Evolutionary conservation across 2,329 filamentous ascomycete genomes (phyloP), one percentile per base, ranked within the genome.

Genomic region (Fusarium sp.): DNA sequence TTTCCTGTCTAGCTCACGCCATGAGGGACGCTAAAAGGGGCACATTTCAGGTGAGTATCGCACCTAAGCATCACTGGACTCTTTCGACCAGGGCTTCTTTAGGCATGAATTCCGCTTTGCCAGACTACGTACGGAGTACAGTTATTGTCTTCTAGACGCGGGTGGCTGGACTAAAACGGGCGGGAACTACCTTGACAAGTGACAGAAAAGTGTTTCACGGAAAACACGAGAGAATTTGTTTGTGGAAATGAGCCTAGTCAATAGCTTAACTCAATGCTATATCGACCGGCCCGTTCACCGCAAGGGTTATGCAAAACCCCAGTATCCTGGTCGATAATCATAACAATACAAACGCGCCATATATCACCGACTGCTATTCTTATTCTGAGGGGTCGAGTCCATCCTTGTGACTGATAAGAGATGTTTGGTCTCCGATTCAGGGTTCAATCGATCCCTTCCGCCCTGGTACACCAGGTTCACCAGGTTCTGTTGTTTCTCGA

Each of bases 1-100:
- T 42, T 40, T 38, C 11, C 46, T 26, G 46, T 46, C 51, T 73
- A 71, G 70, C 66, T 65, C 70, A 70, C 68, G 63, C 70, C 68
- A 73, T 56, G 21, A 50, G 44, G 49, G 42, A n/a, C 61, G 56
- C 63, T 72, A 73, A 59, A 57, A 48, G 45, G 70, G 66, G 58
- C 39, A 40, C 46, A 39, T 50, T 38, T 50, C 55, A 52, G 60
- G 55, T 56, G 60, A 56, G 44, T 38, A 38, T 54, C 38, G 55
- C 4, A 49, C 48, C 57, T 45, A 57, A 28, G 21, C 11, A 48
- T 34, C 20, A 32, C 47, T 42, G 28, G 32, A 38, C 62, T 56
- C 24, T 26, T 32, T 21, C 10, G 24, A 19, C 30, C 21, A 40
- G 15, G 19, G n/a, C 45, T 49, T 50, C 11, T 58, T 68, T 63